Conservation (phyloP, 768 basidiomycete species). For the Amanita exitialis region DNA sequence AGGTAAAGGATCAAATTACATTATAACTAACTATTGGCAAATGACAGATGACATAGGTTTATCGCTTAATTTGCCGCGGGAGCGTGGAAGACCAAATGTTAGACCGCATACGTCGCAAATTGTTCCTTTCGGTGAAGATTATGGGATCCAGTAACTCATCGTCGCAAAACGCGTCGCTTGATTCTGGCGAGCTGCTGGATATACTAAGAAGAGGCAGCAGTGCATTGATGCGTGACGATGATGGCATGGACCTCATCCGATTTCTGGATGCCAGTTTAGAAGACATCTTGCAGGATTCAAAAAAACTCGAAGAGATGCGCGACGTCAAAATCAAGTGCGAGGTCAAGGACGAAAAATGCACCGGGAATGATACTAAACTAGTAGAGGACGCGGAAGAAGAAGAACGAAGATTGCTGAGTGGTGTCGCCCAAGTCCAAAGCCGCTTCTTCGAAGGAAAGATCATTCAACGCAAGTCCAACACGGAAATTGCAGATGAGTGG, state of each 20-base stretch:
- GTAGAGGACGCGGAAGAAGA: slow-evolving; percentile 41
- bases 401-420: slow-evolving; percentile 37
- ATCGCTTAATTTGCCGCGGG: slow-evolving; percentile 57
- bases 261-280: slow-evolving; percentile 36
- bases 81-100: slow-evolving; percentile 75
- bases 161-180: slow-evolving; percentile 19
- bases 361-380: slow-evolving; percentile 15
- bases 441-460: slow-evolving; percentile 48
- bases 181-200: slow-evolving; percentile 36
- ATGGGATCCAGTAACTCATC: slow-evolving; percentile 32
- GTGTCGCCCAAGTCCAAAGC: slow-evolving; percentile 49
- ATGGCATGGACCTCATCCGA: slow-evolving; percentile 25
- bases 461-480: slow-evolving; percentile 23
- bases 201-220: slow-evolving; percentile 52
- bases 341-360: slow-evolving; percentile 11
- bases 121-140: slow-evolving; percentile 56
- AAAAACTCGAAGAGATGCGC: slow-evolving; percentile 28
- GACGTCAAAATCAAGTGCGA: slow-evolving; percentile 37
- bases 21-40: neutral
- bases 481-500: slow-evolving; percentile 38
- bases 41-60: slow-evolving; percentile 32
- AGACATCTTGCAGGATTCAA: slow-evolving; percentile 36
- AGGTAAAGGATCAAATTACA: slow-evolving; percentile 23
- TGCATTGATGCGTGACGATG: slow-evolving; percentile 31
- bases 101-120: slow-evolving; percentile 59